These are phyloP conservation scores for Saururus chinensis DNA, from an alignment of 164 flowering plant species.

Conservation along the genomic window DNA sequence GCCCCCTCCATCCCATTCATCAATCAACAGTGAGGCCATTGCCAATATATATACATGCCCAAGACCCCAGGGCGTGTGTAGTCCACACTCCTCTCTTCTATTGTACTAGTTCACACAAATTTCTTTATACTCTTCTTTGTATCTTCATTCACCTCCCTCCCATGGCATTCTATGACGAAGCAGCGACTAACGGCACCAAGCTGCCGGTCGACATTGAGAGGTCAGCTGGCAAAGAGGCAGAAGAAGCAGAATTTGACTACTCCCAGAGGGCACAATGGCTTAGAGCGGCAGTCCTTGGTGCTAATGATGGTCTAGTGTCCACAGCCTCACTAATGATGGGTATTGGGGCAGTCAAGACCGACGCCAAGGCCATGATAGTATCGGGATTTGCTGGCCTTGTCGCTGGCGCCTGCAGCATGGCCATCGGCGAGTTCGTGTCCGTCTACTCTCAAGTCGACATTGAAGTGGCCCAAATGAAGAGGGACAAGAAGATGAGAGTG, in stretches of 20 bases:
- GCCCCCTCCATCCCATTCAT: neutral
- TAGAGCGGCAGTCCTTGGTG: conserved; percentile 22
- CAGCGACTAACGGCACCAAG: neutral
- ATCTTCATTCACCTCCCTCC: neutral
- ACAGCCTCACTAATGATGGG: conserved; percentile 23
- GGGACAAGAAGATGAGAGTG: conserved; percentile 3
- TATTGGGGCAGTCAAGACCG: conserved; percentile 16
- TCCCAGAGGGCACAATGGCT: conserved; percentile 22
- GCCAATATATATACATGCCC: neutral
- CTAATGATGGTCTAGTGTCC: conserved; percentile 22
- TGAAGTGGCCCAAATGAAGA: conserved; percentile 20
- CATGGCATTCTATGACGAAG: conserved; percentile 8
- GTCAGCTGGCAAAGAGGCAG: neutral
- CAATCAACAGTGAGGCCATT: neutral
- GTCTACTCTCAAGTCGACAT: conserved; percentile 23
- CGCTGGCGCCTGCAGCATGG: conserved; percentile 29
- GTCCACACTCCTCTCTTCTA: conserved; percentile 7
- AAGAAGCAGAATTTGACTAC: conserved; percentile 13
- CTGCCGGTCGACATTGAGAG: neutral
- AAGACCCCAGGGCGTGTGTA: conserved; percentile 8
- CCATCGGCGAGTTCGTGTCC: conserved; percentile 22
- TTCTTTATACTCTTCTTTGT: neutral
- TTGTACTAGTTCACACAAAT: neutral
- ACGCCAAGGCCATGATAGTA: conserved; percentile 15
- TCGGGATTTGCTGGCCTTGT: conserved; percentile 20